Conservation (phyloP, 768 basidiomycete genomes). For the Serendipita sp. region DNA sequence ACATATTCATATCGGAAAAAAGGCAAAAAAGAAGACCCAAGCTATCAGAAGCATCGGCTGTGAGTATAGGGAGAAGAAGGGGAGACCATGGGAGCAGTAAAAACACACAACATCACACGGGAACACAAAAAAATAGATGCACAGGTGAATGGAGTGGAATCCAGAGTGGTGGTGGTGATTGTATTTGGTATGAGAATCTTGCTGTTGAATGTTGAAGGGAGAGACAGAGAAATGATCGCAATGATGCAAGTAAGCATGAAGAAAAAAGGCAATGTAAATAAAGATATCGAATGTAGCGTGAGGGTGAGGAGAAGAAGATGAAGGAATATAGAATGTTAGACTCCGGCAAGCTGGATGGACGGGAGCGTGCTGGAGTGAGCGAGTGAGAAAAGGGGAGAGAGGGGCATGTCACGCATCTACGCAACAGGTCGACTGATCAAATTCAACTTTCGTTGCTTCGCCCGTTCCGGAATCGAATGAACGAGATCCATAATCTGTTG, state of each 20-base stretch:
- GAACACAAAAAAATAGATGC: neutral
- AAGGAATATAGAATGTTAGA: too few species aligned
- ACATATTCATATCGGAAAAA: neutral
- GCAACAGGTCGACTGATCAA: neutral
- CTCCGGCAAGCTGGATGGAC: too few species aligned
- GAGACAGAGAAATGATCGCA: too few species aligned
- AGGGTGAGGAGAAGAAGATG: too few species aligned
- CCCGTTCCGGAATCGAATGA: conserved; percentile 17
- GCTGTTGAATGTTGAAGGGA: too few species aligned
- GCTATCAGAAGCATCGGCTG: neutral
- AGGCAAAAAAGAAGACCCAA: neutral
- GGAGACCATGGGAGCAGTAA: too few species aligned
- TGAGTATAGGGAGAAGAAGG: too few species aligned
- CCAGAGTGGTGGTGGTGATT: neutral
- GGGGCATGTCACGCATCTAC: too few species aligned
- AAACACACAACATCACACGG: neutral
- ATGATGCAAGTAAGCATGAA: too few species aligned
- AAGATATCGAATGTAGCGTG: too few species aligned
- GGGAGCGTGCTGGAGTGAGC: too few species aligned
- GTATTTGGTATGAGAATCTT: neutral
- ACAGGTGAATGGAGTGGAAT: neutral
- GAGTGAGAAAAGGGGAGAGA: neutral
- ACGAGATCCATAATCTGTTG: conserved; percentile 25
- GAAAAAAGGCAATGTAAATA: too few species aligned
- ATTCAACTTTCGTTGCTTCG: conserved; percentile 8